Base-by-base conservation (phyloP, 345 rosid species). In the Gossypium ekmanianum region DNA sequence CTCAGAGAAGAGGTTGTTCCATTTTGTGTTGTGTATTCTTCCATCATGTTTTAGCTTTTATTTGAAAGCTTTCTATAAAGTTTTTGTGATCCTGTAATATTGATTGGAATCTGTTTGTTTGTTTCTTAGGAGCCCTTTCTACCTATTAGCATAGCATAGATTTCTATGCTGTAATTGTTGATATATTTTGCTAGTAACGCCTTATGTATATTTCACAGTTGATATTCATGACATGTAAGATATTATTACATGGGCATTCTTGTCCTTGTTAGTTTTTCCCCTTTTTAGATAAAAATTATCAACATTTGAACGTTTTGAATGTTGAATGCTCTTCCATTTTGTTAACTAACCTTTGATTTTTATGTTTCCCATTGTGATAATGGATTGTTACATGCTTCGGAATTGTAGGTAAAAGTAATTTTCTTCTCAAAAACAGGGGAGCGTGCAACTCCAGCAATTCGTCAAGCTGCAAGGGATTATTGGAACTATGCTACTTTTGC, bases 401-500 rank as follows among this genome's bases (percentile, higher is more conserved):
- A 51, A 64, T 72, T 59, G 51, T 81, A 94, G 98, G 97, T 92
- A 64, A 94, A 91, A 83, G 88, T 91, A 76, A 88, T 94, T 82
- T 84, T 91, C 81, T 91, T 94, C 91, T 92, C 98, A 75, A 87
- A 91, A 84, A 88, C 97, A 16, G 98, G 97, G 79, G 92, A 88
- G 84, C 93, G 98, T 45, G 97, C 97, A 52, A 81, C 94, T 81
- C 97, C 98, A 57, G 72, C 80, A 78, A 75, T 90, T 7, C 97
- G 98, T 18, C 91, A 88, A 74, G 87, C 88, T 80, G 93, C 94
- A 54, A 89, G 87, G 81, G 78, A 87, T 72, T 92, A 91, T 75
- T 84, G 89, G 92, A 85, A 84, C 78, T 87, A 88, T 87, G 91
- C 93, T 73, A 87, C 97, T 50, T 82, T 91, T 79, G 91, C 94